Evolutionary conservation across 139 green algal species (phyloP).

Genomic region (Tetradesmus lagerheimii): DNA sequence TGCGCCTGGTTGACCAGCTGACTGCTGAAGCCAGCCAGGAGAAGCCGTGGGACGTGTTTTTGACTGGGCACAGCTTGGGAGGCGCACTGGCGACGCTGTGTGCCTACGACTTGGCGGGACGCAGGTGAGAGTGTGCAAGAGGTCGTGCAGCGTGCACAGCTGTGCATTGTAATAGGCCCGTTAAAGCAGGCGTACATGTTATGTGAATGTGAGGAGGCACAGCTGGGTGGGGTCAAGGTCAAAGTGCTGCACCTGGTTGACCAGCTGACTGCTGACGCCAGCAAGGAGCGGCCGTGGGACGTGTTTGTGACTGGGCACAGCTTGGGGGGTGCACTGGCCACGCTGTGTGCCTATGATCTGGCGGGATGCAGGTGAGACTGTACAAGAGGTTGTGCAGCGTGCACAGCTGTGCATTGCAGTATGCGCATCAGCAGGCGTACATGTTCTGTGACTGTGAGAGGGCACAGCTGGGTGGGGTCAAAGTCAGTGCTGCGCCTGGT

Average conservation of each 20-base stretch:
- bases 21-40: too few relatives aligned
- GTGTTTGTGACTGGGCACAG: conserved; percentile 83
- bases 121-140: too few relatives aligned
- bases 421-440: too few relatives aligned
- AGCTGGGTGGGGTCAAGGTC: too few relatives aligned
- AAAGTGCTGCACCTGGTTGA: conserved; percentile 69
- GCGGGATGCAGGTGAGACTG: conserved; percentile 55
- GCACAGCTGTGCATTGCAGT: too few relatives aligned
- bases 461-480: conserved; percentile 90
- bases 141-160: too few relatives aligned
- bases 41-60: conserved; percentile 45
- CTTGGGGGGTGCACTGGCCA: conserved; percentile 88
- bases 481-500: too few relatives aligned
- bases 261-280: conserved; percentile 47
- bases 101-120: conserved; percentile 76
- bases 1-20: too few relatives aligned
- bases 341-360: conserved; percentile 85
- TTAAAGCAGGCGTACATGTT: too few relatives aligned
- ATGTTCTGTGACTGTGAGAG: conserved; percentile 61
- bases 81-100: conserved; percentile 88
- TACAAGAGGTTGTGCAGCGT: background rate
- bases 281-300: conserved; percentile 44
- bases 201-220: too few relatives aligned
- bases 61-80: conserved; percentile 88
- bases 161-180: too few relatives aligned